Conservation (phyloP, 805 yeast genomes). For the Candida ulmi region DNA sequence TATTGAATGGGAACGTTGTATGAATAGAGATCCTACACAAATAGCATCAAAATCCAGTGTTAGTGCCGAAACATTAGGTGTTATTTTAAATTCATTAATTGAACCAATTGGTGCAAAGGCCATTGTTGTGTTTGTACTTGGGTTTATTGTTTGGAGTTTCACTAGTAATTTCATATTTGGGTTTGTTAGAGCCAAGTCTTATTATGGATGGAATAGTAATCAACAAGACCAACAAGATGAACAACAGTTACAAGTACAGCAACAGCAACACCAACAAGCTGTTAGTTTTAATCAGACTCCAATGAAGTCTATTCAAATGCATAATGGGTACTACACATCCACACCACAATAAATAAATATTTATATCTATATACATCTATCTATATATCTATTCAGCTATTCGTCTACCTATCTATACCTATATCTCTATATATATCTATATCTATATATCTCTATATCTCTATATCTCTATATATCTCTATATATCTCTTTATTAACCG, state of each 20-base stretch:
- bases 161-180: constrained; percentile 63
- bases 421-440: too few species aligned
- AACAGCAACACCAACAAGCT: too few species aligned
- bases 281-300: not conserved
- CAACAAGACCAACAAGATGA: constrained; percentile 4
- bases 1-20: constrained; percentile 58
- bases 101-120: constrained; percentile 67
- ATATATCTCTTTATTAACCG: too few species aligned
- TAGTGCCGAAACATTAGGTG: constrained; percentile 59
- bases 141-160: constrained; percentile 41
- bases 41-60: constrained; percentile 48
- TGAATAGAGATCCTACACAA: constrained; percentile 44
- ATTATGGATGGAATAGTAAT: constrained; percentile 28
- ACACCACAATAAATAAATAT: not conserved
- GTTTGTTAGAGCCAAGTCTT: constrained; percentile 48
- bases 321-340: not conserved
- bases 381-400: not conserved
- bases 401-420: too few species aligned
- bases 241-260: constrained; percentile 4
- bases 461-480: too few species aligned
- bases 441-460: too few species aligned
- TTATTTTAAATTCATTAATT: constrained; percentile 53
- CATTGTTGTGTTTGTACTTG: constrained; percentile 36
- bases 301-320: not conserved
- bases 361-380: not conserved